These are phyloP conservation scores for Candida nemodendra DNA, from an alignment of 805 yeast species.

Conservation along the genomic window DNA sequence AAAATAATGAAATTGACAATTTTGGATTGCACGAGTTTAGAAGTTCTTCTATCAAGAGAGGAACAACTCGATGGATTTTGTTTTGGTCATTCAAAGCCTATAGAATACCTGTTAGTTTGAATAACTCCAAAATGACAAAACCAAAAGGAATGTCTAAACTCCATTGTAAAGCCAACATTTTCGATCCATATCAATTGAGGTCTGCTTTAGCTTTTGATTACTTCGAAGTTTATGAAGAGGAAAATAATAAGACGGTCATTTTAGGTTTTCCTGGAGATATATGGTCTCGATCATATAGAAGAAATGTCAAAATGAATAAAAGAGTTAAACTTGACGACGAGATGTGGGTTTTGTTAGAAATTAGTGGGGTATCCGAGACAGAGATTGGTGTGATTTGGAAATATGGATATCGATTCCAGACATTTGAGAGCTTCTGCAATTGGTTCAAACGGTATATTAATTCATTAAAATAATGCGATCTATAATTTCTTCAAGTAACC, in stretches of 20 bases:
- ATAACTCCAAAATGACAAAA: slow-evolving; percentile 6
- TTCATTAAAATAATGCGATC: not conserved
- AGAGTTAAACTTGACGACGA: slow-evolving; percentile 7
- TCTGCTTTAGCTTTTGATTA: not conserved
- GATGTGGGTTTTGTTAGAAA: slow-evolving; percentile 11
- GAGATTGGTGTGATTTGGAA: slow-evolving; percentile 20
- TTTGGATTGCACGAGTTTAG: slow-evolving; percentile 33
- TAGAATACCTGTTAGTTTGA: slow-evolving; percentile 14
- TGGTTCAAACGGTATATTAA: slow-evolving; percentile 15
- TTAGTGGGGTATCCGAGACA: not conserved
- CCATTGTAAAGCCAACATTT: not conserved
- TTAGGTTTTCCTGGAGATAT: slow-evolving; percentile 18
- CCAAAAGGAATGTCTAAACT: slow-evolving; percentile 4
- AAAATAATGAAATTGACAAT: slow-evolving; percentile 15
- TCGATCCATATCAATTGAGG: not conserved
- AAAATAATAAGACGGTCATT: not conserved
- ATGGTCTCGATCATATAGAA: slow-evolving; percentile 32
- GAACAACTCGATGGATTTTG: slow-evolving; percentile 38
- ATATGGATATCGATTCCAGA: slow-evolving; percentile 21
- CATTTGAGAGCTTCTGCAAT: slow-evolving; percentile 33
- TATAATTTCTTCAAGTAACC: slow-evolving; percentile 73
- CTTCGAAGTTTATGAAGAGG: not conserved
- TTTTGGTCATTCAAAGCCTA: slow-evolving; percentile 35
- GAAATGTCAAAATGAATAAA: slow-evolving; percentile 9
- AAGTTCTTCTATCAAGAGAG: slow-evolving; percentile 19